phyloP scores from a whole-genome alignment of 371 early-diverging fungal species.

The Lichtheimia ramosa region DNA sequence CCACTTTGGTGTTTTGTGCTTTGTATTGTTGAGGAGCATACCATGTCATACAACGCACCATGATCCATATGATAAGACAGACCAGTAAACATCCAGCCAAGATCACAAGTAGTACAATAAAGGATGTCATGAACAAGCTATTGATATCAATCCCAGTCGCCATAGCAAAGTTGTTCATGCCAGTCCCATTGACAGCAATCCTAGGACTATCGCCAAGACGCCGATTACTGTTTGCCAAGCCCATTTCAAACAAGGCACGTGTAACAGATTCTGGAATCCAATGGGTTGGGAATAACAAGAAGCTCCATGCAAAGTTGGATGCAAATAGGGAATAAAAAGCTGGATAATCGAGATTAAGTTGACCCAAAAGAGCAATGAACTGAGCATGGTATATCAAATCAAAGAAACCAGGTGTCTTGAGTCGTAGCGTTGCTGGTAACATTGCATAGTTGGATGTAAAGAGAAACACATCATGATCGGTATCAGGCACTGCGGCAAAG shows the following conservation, averaged over 20 bases:
- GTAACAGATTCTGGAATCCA: conserved; percentile 19
- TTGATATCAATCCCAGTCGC: conserved; percentile 36
- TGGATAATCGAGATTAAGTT: conserved; percentile 53
- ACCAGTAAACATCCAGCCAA: conserved; percentile 20
- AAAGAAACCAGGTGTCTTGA: conserved; percentile 58
- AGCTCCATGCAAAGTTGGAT: conserved; percentile 59
- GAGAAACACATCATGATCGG: conserved; percentile 43
- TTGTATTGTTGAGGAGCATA: conserved; percentile 10
- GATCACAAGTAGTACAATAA: conserved; percentile 29
- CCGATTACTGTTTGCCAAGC: conserved; percentile 1
- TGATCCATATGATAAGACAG: conserved; percentile 10
- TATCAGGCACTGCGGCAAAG: conserved; percentile 39
- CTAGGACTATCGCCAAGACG: background rate
- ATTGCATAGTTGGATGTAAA: conserved; percentile 56
- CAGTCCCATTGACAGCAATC: conserved; percentile 21
- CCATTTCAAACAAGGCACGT: background rate
- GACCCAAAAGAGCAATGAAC: conserved; percentile 51
- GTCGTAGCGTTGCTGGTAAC: conserved; percentile 44
- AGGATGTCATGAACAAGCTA: conserved; percentile 30
- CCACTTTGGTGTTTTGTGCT: conserved; percentile 9
- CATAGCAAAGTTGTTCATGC: conserved; percentile 39
- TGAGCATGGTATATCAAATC: conserved; percentile 56
- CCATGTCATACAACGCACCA: conserved; percentile 6
- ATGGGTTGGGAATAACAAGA: conserved; percentile 28
- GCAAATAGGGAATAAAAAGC: conserved; percentile 52